Conservation (phyloP, 192 early-diverging fungal genomes). For the Physocladia obscura region DNA sequence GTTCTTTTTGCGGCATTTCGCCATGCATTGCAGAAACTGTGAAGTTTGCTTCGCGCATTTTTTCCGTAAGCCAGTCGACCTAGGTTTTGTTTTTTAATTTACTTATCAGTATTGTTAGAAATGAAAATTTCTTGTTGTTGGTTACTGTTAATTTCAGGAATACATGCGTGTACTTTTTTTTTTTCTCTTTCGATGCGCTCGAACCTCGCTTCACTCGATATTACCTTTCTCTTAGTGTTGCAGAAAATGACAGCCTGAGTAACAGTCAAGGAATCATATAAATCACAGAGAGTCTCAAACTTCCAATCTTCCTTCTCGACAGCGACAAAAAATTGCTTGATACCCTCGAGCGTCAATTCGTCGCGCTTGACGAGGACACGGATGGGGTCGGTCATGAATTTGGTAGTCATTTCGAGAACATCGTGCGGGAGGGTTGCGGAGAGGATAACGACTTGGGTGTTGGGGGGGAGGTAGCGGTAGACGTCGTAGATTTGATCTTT, state of each 20-base stretch:
- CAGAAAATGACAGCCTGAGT: conserved; percentile 99
- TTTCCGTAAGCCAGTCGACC: conserved; percentile 95
- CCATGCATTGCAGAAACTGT: conserved; percentile 95
- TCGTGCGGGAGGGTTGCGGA: conserved; percentile 92
- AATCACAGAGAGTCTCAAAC: conserved; percentile 94
- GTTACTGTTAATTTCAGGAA: no score
- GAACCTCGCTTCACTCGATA: not conserved
- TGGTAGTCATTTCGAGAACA: conserved; percentile 92
- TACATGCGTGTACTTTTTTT: not conserved
- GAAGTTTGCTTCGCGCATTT: conserved; percentile 96
- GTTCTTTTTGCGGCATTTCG: conserved; percentile 97
- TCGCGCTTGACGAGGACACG: conserved; percentile 97
- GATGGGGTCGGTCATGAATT: conserved; percentile 96
- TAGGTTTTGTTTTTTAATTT: conserved; percentile 4
- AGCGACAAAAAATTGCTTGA: conserved; percentile 96
- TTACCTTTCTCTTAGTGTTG: conserved; percentile 98
- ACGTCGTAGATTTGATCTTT: conserved; percentile 96
- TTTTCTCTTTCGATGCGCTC: no score
- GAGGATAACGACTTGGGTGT: conserved; percentile 89
- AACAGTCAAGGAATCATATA: conserved; percentile 97
- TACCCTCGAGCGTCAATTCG: conserved; percentile 95
- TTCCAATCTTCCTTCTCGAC: conserved; percentile 98
- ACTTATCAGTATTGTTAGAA: no score
- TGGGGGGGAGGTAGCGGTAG: conserved; percentile 73
- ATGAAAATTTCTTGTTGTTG: no score